phyloP scores from a whole-genome alignment of 2,329 filamentous ascomycete species.

The Ophiostoma quercus region DNA sequence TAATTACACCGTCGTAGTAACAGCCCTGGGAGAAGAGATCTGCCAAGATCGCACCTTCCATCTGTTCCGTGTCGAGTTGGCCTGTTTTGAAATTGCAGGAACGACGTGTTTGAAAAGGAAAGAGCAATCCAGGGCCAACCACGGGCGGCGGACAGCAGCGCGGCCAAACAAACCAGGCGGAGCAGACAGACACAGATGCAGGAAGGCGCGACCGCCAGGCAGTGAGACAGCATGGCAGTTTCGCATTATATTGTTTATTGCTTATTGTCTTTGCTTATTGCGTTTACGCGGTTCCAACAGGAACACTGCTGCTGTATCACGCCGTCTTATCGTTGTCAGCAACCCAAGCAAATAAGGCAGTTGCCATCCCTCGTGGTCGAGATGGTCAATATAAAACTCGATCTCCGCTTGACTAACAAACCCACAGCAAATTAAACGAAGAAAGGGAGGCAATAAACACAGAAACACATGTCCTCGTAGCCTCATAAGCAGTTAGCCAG shows the following conservation, averaged over 20 bases:
- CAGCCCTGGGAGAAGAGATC: slow-evolving; percentile 1
- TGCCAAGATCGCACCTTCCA: slow-evolving; percentile 21
- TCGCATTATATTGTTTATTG: background rate
- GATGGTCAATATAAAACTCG: background rate
- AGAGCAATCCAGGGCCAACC: slow-evolving; percentile 13
- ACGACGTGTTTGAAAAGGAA: background rate
- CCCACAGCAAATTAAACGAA: slow-evolving; percentile 3
- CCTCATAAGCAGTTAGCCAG: background rate
- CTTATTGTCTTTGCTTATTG: background rate
- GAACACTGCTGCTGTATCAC: background rate
- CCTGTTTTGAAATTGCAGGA: slow-evolving; percentile 19
- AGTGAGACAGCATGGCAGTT: slow-evolving; percentile 1
- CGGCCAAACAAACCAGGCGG: background rate
- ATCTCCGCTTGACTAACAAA: background rate
- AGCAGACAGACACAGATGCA: background rate
- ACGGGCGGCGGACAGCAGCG: background rate
- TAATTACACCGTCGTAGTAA: background rate
- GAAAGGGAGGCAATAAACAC: background rate
- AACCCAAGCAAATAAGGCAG: background rate
- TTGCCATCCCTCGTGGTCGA: background rate
- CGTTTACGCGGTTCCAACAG: background rate
- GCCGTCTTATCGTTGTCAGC: background rate
- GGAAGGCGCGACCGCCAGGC: background rate
- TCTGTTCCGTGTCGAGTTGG: background rate
- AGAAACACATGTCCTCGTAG: background rate